Evolutionary conservation across 495 filamentous ascomycete genomes (phyloP).

Genomic region (Cercophora newfieldiana): DNA sequence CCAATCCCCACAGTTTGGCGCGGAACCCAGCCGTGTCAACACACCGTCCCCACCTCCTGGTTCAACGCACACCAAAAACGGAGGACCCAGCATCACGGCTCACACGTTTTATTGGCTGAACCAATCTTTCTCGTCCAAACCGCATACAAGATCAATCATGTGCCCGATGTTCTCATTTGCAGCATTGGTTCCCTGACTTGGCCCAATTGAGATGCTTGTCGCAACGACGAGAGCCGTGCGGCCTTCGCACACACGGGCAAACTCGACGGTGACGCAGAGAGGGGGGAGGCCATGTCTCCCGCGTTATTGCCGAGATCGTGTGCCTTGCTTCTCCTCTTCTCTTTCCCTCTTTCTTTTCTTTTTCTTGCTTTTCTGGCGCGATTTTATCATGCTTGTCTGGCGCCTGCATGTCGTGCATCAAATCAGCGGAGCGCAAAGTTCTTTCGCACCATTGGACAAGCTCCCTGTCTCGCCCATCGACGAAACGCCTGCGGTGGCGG

Average conservation of each 20-base stretch:
- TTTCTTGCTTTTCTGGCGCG: background rate
- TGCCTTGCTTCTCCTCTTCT: background rate
- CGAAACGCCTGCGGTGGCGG: background rate
- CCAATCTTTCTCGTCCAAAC: slow-evolving; percentile 3
- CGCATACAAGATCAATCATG: slow-evolving; percentile 21
- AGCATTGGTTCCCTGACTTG: background rate
- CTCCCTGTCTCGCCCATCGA: background rate
- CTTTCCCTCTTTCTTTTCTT: background rate
- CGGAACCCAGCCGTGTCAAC: background rate
- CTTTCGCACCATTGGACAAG: background rate
- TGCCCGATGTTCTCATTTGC: slow-evolving; percentile 11
- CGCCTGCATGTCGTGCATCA: slow-evolving; percentile 13
- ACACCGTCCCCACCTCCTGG: slow-evolving; percentile 7
- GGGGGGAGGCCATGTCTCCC: background rate
- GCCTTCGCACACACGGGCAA: background rate
- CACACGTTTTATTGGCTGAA: slow-evolving; percentile 4
- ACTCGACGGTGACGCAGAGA: background rate
- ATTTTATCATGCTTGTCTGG: background rate
- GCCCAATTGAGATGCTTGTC: background rate
- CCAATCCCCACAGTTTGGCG: background rate
- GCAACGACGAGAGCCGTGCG: background rate
- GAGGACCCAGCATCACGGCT: background rate
- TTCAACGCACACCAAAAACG: background rate
- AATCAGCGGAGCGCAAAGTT: background rate
- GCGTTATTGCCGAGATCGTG: background rate